phyloP scores from a whole-genome alignment of 768 basidiomycete species.

The Multifurca ochricompacta region DNA sequence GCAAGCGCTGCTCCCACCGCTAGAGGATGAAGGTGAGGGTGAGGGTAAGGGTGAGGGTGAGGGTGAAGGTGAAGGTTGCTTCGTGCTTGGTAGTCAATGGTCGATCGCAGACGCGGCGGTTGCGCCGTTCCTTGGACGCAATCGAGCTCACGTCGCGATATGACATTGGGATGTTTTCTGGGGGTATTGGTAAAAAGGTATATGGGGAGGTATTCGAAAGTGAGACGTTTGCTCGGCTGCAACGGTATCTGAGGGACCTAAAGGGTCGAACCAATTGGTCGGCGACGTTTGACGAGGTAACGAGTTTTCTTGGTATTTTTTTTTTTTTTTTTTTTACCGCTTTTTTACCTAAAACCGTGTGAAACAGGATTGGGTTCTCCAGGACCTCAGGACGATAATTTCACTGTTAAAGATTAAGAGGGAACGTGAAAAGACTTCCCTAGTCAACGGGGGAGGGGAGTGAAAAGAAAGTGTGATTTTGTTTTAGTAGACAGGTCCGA shows the following conservation, averaged over 20 bases:
- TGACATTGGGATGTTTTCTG: background rate
- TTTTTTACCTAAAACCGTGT: background rate
- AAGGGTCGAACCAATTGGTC: background rate
- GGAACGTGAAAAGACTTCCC: background rate
- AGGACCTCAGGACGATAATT: background rate
- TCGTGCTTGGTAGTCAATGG: constrained; percentile 37
- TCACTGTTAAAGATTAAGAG: background rate
- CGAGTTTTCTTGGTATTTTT: too few species aligned
- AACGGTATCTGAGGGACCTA: background rate
- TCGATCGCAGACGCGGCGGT: constrained; percentile 54
- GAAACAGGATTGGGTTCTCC: background rate
- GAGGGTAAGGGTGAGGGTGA: too few species aligned
- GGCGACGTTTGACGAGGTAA: background rate
- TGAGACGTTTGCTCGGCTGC: background rate
- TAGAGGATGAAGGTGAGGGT: too few species aligned
- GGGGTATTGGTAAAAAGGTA: background rate
- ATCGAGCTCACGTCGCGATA: background rate
- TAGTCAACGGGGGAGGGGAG: too few species aligned
- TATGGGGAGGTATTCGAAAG: background rate
- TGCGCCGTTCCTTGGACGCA: background rate
- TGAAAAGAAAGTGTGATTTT: too few species aligned
- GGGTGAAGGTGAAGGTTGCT: constrained; percentile 38
- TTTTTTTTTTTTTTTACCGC: background rate
- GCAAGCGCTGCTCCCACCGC: constrained; percentile 43
- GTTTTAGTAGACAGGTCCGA: too few species aligned